Conservation (phyloP, 345 rosid species). For the Turnera subulata region DNA sequence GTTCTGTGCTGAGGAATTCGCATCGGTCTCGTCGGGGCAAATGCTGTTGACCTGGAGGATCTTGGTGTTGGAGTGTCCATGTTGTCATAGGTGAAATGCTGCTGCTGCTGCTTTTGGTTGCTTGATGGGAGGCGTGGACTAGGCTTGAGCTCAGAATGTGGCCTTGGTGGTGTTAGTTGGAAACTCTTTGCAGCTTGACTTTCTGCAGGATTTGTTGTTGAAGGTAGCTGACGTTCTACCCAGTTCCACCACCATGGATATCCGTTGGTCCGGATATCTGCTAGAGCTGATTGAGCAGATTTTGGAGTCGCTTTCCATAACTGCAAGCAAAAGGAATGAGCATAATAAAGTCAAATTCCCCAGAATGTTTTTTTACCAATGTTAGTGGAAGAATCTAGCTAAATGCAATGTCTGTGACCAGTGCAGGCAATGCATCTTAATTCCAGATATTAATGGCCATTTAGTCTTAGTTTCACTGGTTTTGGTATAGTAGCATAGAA, state of each 20-base stretch:
- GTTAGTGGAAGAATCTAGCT: too few relatives aligned
- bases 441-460: too few relatives aligned
- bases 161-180: conserved; percentile 54
- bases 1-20: conserved; percentile 45
- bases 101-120: conserved; percentile 39
- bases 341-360: neutral
- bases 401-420: too few relatives aligned
- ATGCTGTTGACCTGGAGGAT: conserved; percentile 61
- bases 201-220: conserved; percentile 37
- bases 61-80: conserved; percentile 69
- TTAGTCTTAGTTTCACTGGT: too few relatives aligned
- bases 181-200: conserved; percentile 37
- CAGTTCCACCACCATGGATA: conserved; percentile 99
- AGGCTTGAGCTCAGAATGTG: conserved; percentile 43
- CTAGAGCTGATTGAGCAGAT: conserved; percentile 34
- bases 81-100: conserved; percentile 39
- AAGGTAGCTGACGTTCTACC: conserved; percentile 66
- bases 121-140: conserved; percentile 53
- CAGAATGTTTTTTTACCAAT: too few relatives aligned
- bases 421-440: too few relatives aligned
- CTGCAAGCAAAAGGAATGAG: conserved; percentile 22
- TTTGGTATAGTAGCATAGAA: too few relatives aligned
- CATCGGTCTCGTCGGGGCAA: conserved; percentile 36
- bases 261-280: conserved; percentile 51
- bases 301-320: conserved; percentile 56